Conservation (phyloP, 371 early-diverging fungal genomes). For the Smittium mucronatum region DNA sequence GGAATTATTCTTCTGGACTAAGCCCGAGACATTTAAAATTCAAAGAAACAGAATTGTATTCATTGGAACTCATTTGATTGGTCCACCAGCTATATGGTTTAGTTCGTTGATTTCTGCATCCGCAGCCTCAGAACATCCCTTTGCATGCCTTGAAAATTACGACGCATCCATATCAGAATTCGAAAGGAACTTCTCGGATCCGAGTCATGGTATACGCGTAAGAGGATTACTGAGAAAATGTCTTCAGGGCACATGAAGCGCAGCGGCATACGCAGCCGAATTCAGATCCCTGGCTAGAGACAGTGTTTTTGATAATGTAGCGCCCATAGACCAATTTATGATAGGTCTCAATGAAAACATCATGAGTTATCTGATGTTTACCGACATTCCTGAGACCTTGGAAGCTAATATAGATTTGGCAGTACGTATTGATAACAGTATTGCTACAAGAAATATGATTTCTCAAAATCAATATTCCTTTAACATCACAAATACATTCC, state of each 20-base stretch:
- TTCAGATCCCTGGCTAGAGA: slow-evolving; percentile 4
- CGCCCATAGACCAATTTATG: slow-evolving; percentile 3
- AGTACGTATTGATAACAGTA: slow-evolving; percentile 1
- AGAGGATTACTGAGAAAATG: not conserved
- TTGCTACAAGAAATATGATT: not conserved
- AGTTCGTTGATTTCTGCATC: not conserved
- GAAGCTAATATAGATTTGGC: not conserved
- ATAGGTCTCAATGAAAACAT: not conserved
- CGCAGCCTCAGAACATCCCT: not conserved
- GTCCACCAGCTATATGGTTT: not conserved
- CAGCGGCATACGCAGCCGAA: not conserved
- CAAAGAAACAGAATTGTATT: not conserved
- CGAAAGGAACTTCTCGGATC: slow-evolving; percentile 8
- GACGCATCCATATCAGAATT: not conserved
- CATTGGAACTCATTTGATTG: not conserved
- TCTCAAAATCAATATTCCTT: not conserved
- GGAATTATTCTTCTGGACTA: not conserved
- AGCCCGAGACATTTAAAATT: not conserved
- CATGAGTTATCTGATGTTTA: slow-evolving; percentile 2
- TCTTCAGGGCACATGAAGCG: not conserved
- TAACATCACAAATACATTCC: not conserved
- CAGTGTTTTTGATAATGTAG: not conserved
- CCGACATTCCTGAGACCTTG: not conserved
- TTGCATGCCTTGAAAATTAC: slow-evolving; percentile 1
- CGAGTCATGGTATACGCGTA: not conserved